Evolutionary conservation across 352 stramenopile genomes (phyloP).

Genomic region (Peronospora tabacina): DNA sequence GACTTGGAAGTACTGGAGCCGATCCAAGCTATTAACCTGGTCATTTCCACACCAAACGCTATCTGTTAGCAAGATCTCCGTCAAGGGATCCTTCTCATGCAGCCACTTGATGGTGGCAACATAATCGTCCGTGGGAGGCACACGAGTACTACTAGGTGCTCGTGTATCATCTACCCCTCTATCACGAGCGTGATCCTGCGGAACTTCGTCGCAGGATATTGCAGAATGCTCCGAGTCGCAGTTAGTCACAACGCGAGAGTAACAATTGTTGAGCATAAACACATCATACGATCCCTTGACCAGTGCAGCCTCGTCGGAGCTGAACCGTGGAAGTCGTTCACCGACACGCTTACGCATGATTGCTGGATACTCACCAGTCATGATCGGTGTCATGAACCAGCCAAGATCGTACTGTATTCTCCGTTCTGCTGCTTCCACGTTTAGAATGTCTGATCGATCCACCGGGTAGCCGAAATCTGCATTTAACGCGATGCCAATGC

Average conservation of each 20-base stretch:
- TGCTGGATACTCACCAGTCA: slow-evolving; percentile 86
- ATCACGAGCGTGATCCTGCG: slow-evolving; percentile 39
- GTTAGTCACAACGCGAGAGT: slow-evolving; percentile 42
- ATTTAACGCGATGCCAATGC: slow-evolving; percentile 91
- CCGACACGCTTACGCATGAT: slow-evolving; percentile 83
- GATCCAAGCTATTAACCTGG: slow-evolving; percentile 40
- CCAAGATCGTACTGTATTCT: slow-evolving; percentile 87
- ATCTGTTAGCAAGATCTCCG: slow-evolving; percentile 55
- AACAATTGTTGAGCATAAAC: slow-evolving; percentile 93
- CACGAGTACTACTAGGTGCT: slow-evolving; percentile 44
- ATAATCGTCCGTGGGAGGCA: slow-evolving; percentile 29
- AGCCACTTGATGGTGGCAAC: slow-evolving; percentile 61
- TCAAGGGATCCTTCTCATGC: slow-evolving; percentile 37
- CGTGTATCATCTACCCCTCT: slow-evolving; percentile 46
- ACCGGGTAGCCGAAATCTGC: slow-evolving; percentile 69
- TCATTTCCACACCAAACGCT: slow-evolving; percentile 59
- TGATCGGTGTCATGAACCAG: slow-evolving; percentile 91
- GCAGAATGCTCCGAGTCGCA: slow-evolving; percentile 30
- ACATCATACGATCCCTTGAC: slow-evolving; percentile 89
- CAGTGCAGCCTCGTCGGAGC: slow-evolving; percentile 48
- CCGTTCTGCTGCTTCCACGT: slow-evolving; percentile 62
- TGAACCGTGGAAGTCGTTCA: slow-evolving; percentile 83
- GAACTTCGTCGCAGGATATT: slow-evolving; percentile 28
- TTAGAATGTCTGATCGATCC: slow-evolving; percentile 39
- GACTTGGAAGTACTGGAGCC: slow-evolving; percentile 51